These are phyloP conservation scores for Beta macrorhiza DNA, from an alignment of 179 eudicot genomes.

Conservation along the genomic window DNA sequence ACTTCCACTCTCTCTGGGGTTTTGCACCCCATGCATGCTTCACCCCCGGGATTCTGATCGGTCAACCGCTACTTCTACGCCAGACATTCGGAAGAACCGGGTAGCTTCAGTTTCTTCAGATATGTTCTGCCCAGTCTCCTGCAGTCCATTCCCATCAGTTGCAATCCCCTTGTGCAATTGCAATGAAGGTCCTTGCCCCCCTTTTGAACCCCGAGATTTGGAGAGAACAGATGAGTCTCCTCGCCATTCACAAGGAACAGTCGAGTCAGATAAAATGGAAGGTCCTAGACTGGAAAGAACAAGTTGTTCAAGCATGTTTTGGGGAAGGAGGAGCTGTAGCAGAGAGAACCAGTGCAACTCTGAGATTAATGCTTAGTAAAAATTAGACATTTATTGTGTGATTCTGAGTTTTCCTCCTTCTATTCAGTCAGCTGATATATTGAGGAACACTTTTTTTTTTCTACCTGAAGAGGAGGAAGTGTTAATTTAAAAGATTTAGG, in stretches of 20 bases:
- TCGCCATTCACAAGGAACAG: constrained; percentile 39
- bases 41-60: constrained; percentile 58
- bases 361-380: constrained; percentile 67
- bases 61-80: constrained; percentile 37
- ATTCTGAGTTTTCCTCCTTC: background rate
- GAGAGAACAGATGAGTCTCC: constrained; percentile 62
- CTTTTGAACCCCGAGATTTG: constrained; percentile 54
- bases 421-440: constrained; percentile 21
- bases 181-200: constrained; percentile 75
- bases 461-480: background rate
- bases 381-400: background rate
- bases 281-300: constrained; percentile 66
- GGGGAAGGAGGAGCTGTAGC: constrained; percentile 94
- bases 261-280: constrained; percentile 53
- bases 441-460: background rate
- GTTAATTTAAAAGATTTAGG: background rate
- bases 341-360: constrained; percentile 90
- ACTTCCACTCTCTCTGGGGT: constrained; percentile 61
- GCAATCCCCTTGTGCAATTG: constrained; percentile 77
- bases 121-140: constrained; percentile 76
- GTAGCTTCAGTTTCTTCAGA: constrained; percentile 76
- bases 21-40: constrained; percentile 89
- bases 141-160: constrained; percentile 86
- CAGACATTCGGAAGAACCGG: constrained; percentile 61
- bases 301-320: constrained; percentile 89